These are phyloP conservation scores for Annona cherimola DNA, from an alignment of 164 flowering plant species.

Conservation along the genomic window DNA sequence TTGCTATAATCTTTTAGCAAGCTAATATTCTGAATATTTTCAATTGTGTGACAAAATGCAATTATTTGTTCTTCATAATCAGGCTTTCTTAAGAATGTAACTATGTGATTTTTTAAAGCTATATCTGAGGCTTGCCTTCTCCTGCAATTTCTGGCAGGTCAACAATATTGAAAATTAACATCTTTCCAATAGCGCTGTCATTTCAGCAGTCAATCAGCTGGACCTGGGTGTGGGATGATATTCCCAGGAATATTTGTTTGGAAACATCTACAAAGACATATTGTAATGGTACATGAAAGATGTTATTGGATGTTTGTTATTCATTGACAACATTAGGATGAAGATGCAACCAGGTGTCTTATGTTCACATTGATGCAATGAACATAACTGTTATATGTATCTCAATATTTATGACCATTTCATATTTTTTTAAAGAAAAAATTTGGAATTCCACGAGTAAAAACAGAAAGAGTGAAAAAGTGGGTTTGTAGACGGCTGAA, in stretches of 20 bases:
- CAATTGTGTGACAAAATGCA: too few species aligned
- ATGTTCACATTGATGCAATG: background rate
- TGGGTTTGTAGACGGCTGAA: background rate
- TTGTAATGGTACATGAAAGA: background rate
- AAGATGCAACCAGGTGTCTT: background rate
- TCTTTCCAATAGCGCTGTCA: background rate
- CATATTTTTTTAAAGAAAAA: too few species aligned
- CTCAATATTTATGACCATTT: background rate
- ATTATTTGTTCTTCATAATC: background rate
- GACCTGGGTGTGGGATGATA: background rate
- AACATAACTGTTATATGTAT: background rate
- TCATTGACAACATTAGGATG: background rate
- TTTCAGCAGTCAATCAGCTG: background rate
- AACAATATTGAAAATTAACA: background rate
- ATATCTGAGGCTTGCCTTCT: background rate
- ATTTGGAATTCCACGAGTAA: background rate
- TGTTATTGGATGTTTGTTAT: too few species aligned
- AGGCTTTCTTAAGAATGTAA: background rate
- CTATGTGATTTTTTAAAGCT: background rate
- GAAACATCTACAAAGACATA: too few species aligned
- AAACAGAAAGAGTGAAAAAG: background rate
- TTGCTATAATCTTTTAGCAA: background rate
- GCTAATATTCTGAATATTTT: background rate
- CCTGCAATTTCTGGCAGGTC: background rate
- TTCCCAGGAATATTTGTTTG: too few species aligned